Evolutionary conservation across 345 rosid genomes (phyloP).

Genomic region (Gossypium bickii): DNA sequence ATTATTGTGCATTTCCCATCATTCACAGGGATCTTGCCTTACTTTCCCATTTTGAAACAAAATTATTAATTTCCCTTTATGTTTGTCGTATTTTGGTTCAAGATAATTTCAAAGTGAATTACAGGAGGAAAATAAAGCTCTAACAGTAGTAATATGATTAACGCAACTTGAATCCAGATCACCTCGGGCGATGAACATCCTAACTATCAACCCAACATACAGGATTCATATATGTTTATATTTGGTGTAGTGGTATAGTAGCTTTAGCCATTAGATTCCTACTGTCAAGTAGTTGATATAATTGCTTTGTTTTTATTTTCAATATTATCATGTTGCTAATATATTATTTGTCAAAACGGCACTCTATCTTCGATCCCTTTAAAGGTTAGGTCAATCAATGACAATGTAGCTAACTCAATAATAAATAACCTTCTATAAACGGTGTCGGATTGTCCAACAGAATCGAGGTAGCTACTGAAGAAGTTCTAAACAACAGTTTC

Average conservation of each 20-base stretch:
- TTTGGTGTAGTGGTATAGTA: too few relatives aligned
- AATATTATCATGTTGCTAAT: neutral
- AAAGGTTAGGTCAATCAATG: neutral
- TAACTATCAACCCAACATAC: too few relatives aligned
- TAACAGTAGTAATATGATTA: rapidly evolving
- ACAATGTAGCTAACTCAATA: neutral
- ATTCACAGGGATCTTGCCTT: conserved; percentile 28
- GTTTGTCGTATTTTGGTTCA: neutral
- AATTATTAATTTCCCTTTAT: neutral
- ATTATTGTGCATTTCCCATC: neutral
- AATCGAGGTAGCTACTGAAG: too few relatives aligned
- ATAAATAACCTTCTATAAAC: neutral
- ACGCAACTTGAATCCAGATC: too few relatives aligned
- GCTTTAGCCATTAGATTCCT: neutral
- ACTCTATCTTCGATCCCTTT: too few relatives aligned
- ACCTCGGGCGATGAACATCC: rapidly evolving
- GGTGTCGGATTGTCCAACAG: too few relatives aligned
- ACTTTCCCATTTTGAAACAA: neutral
- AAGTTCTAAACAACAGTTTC: too few relatives aligned
- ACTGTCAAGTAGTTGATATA: neutral
- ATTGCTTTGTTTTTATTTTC: neutral
- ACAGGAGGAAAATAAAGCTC: rapidly evolving
- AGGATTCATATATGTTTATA: too few relatives aligned
- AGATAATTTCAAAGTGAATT: too few relatives aligned
- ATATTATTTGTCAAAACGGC: neutral